Percentiles rank a stretch among this genome's conserved stretches.
phyloP scores from a whole-genome alignment of 2,329 filamentous ascomycete genomes.

The Arachnomyces sp. region DNA sequence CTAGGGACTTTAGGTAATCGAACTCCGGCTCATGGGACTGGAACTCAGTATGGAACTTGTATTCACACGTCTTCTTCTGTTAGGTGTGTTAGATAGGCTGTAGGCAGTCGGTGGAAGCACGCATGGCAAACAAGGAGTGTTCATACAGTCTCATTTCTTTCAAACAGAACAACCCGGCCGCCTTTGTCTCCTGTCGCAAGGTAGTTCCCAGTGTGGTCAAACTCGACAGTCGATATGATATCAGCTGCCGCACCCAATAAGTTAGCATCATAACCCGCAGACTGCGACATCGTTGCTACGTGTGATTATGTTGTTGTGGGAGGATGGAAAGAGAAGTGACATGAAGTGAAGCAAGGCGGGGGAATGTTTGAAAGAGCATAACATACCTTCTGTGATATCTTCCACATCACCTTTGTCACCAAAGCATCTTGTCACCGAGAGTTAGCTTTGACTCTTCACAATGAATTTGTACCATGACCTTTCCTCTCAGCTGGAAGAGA shows the following conservation, averaged over 20 bases:
- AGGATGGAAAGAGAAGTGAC: neutral
- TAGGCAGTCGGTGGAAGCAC: slow-evolving; percentile 3
- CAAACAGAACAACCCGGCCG: slow-evolving; percentile 45
- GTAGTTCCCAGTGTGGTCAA: slow-evolving; percentile 47
- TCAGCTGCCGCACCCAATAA: slow-evolving; percentile 28
- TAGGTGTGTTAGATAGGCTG: slow-evolving; percentile 24
- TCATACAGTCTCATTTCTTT: slow-evolving; percentile 85
- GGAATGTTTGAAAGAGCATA: slow-evolving; percentile 2
- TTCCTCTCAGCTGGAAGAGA: neutral
- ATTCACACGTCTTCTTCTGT: slow-evolving; percentile 99
- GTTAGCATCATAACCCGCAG: too few relatives aligned
- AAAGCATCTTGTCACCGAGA: slow-evolving; percentile 66
- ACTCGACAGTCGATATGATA: slow-evolving; percentile 47
- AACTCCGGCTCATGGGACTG: slow-evolving; percentile 99
- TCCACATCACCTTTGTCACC: slow-evolving; percentile 99
- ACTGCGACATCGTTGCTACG: neutral
- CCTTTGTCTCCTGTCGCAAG: slow-evolving; percentile 47
- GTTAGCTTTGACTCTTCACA: neutral
- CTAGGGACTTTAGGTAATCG: slow-evolving; percentile 96
- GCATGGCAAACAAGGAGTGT: too few relatives aligned
- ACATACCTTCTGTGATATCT: slow-evolving; percentile 88
- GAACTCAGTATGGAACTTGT: slow-evolving; percentile 99
- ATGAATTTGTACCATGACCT: too few relatives aligned
- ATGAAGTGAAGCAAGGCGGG: neutral
- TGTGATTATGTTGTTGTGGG: neutral